Base-by-base conservation (phyloP, 495 filamentous ascomycete genomes). In the Talaromyces wortmannii region DNA sequence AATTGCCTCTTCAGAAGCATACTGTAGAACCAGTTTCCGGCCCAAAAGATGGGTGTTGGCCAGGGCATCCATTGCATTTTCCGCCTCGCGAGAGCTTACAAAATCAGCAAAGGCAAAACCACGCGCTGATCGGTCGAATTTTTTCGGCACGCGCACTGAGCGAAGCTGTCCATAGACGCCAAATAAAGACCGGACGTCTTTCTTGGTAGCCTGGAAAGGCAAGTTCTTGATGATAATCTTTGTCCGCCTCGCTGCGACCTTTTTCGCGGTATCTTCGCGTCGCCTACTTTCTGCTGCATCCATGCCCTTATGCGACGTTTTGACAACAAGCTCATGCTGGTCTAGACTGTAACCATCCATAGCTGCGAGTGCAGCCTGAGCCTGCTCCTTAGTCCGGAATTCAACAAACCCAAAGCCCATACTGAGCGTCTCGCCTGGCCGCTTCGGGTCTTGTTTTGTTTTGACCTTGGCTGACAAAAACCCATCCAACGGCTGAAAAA, bases 191-290 rank as follows among this genome's bases (percentile, higher is more conserved):
- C 88, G 82, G 31, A 99, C 76, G 61, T 99, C 95, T 66, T 94
- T 91, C 78, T 95, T 96, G 44, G 83, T 87, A 8, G 88, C 86
- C 71, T 97, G 89, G 75, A 99, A 99, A 7, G 94, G 94, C 65
- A 99, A 72, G 75, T 99, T 99, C 78, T 97, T 97, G 77, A 98
- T 89, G 68, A 97, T 87, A 62, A 99, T 85, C 77, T 97, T 97
- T 32, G 91, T 96, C 51, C 82, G 79, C 61, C 83, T 82, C 23
- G 79, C 81, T 4, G 85, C 82, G 13, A 81, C 65, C 67, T 88
- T 91, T 77, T 90, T 94, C 54, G 84, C 84, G 16, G 79, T 81
- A 61, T 96, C 91, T 55, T 90, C 85, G 57, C 84, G 85, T 64
- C 85, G 83, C 52, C 84, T 81, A 67, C 95, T 89, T 64, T 94